Percentiles rank a stretch among this genome's conserved stretches.
These are phyloP conservation scores for Leptographium galeiforme DNA, from an alignment of 2,329 filamentous ascomycete genomes.

Conservation along the genomic window DNA sequence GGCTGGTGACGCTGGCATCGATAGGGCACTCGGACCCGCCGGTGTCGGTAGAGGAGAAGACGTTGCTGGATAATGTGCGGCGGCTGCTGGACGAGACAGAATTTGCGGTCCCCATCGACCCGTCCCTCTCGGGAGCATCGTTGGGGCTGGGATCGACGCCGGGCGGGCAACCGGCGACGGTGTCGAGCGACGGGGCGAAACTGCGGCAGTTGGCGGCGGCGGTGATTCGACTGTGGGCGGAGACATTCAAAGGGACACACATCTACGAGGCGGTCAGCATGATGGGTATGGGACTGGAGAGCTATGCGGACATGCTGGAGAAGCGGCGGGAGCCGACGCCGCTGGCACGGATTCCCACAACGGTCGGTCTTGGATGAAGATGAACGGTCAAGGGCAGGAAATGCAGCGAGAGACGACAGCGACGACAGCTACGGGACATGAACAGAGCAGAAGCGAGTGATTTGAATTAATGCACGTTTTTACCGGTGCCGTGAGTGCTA, in stretches of 20 bases:
- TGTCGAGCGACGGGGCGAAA: conserved; percentile 33
- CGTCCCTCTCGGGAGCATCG: conserved; percentile 30
- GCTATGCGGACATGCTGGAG: conserved; percentile 42
- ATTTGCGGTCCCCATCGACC: conserved; percentile 46
- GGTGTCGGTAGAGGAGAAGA: conserved; percentile 37
- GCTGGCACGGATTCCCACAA: conserved; percentile 19
- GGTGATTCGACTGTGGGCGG: conserved; percentile 46
- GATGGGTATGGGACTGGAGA: conserved; percentile 43
- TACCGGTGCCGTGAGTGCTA: too few species aligned
- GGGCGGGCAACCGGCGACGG: conserved; percentile 6
- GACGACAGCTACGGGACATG: too few species aligned
- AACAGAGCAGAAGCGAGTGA: too few species aligned
- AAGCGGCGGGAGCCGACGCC: conserved; percentile 37
- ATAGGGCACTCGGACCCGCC: conserved; percentile 36
- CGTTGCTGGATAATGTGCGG: conserved; percentile 40
- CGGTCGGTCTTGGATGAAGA: conserved; percentile 2
- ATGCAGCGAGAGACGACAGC: background rate
- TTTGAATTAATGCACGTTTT: too few species aligned
- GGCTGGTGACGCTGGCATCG: conserved; percentile 42
- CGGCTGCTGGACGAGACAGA: conserved; percentile 50
- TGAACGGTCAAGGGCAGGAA: background rate
- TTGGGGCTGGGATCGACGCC: background rate
- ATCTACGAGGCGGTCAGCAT: conserved; percentile 47
- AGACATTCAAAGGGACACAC: conserved; percentile 47
- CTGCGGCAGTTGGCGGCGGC: conserved; percentile 42